Base-by-base conservation (phyloP, 108 stramenopile genomes). In the Fistulifera pelliculosa region DNA sequence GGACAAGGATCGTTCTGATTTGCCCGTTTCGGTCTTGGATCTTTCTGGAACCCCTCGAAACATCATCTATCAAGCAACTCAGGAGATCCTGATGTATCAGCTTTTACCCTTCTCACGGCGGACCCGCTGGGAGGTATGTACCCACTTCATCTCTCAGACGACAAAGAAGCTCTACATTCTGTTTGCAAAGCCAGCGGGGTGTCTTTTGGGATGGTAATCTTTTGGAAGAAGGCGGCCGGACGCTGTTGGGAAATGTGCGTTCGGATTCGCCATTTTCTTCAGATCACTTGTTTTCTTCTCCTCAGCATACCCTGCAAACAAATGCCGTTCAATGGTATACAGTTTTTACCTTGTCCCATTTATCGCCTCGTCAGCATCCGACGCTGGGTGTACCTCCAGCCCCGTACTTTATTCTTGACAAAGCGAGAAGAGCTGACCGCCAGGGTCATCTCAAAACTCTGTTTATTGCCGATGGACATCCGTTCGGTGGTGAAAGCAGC, bases 321-420 rank as follows among this genome's bases (percentile, higher is more conserved):
- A 90, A 90, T 70, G 84, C 81, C 13, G 50, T 90, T 1, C 88
- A 90, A 50, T 84, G 75, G 79, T 74, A 80, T 27, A 71, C 61
- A 22, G 41, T 90, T 11, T 90, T 83, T 52, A 72, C 68, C 21
- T 13, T 85, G 38, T 85, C 83, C 15, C 82, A 83, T 14, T 61
- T 83, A 4, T 72, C 83, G 38, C 81, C 74, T 0, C 58, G 65
- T 13, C 51, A 52, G 49, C 41, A 65, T 51, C 27, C 58, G 16
- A 39, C 43, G 15, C 63, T 56, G 58, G 71, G 62, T 19, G 66
- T 62, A 23, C 41, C 69, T 14, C 49, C 54, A 23, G 68, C 76
- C 13, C 76, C 76, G 15, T 25, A 27, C 5, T 69, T 64, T 39
- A 38, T 77, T 35, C 70, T 53, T 47, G 52, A 62, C 27, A 54